A percentile compares a stretch with the other conserved stretches of the same genome.
Conservation (phyloP, 176 grass and related monocot genomes). For the Avena atlantica region DNA sequence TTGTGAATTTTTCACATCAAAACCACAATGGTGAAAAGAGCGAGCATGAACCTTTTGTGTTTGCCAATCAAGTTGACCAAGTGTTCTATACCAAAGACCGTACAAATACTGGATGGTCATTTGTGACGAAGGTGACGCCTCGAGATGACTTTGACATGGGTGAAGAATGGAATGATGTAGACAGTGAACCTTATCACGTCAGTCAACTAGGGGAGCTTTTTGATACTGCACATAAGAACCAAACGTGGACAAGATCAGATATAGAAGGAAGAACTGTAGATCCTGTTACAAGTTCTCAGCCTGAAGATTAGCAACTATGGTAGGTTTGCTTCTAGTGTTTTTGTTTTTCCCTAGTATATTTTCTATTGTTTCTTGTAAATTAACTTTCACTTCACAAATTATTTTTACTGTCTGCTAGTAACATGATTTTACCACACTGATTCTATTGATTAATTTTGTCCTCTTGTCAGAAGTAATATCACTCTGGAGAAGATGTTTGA, state of each 20-base stretch:
- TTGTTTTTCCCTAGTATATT: not conserved
- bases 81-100: constrained; percentile 29
- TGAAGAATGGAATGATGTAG: constrained; percentile 37
- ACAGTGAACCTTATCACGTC: not conserved
- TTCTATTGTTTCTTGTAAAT: too few species aligned
- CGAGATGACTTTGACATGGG: constrained; percentile 31
- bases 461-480: too few species aligned
- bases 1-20: constrained; percentile 34
- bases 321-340: not conserved
- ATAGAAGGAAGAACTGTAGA: not conserved
- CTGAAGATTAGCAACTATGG: not conserved
- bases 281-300: not conserved
- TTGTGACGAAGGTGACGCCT: constrained; percentile 14
- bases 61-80: constrained; percentile 37
- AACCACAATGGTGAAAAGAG: constrained; percentile 19
- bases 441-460: too few species aligned
- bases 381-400: too few species aligned
- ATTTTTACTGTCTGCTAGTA: too few species aligned
- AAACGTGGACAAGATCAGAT: not conserved
- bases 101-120: constrained; percentile 7
- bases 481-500: too few species aligned
- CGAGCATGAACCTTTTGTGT: constrained; percentile 27
- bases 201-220: not conserved
- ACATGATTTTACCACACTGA: too few species aligned
- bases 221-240: not conserved